A percentile compares a stretch with the other conserved stretches of the same genome.
These are phyloP conservation scores for Cercospora sp. DNA, from an alignment of 2,329 filamentous ascomycete genomes.

Conservation along the genomic window DNA sequence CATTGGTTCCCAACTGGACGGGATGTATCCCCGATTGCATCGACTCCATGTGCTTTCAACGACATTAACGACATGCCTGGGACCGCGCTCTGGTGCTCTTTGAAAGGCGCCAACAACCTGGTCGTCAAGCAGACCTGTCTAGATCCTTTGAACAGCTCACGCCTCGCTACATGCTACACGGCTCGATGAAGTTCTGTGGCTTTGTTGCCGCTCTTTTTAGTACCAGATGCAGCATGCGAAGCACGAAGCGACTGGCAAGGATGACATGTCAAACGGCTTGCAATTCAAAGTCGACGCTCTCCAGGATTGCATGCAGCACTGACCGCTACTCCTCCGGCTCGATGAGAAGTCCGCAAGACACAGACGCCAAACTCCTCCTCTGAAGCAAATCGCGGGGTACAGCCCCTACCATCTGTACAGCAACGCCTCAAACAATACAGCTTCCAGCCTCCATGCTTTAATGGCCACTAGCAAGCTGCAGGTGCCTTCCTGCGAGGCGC, in stretches of 20 bases:
- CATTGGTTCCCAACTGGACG: background rate
- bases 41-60: background rate
- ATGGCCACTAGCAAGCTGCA: background rate
- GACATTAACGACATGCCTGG: background rate
- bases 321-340: background rate
- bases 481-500: background rate
- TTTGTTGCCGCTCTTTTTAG: background rate
- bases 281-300: background rate
- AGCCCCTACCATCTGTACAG: background rate
- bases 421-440: background rate
- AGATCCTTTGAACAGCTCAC: background rate
- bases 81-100: background rate
- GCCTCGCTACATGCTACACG: background rate
- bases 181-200: background rate
- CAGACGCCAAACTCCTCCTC: background rate
- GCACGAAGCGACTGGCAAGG: background rate
- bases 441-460: background rate
- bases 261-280: background rate
- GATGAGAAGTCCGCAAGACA: background rate
- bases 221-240: background rate
- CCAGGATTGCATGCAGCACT: background rate
- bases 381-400: background rate
- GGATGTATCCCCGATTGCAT: background rate
- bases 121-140: background rate
- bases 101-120: background rate